Base-by-base conservation (phyloP, 2,329 filamentous ascomycete genomes). In the Talaromyces sp. region DNA sequence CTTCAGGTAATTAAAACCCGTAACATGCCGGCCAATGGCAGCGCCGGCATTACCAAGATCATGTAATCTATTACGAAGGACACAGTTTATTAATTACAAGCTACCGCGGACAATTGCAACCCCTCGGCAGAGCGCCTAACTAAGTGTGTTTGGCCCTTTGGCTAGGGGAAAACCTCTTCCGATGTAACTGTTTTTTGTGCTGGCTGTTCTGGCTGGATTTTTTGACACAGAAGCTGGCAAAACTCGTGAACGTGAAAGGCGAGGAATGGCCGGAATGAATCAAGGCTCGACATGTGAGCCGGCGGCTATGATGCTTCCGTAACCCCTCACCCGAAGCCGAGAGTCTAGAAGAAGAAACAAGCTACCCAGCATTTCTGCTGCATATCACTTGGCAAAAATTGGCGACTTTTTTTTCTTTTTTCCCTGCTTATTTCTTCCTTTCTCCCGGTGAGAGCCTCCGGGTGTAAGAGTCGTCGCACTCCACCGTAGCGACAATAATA, bases 1-100 rank as follows among this genome's bases (percentile, higher is more conserved):
- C 13, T 47, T 9, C 44, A 47, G 19, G 44, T 15, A 47, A 47
- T 25, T 25, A 47, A 25, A 22, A 22, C n/a, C 44, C 32, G 54
- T 27, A 28, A 19, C 27, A 11, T 56, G 15, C 27, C 28, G 36
- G 42, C 61, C 61, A 63, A 63, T 59, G 25, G 53, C 19, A 47
- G 13, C 2, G 36, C 47, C 5, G 36, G 32, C 55, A 63, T 63
- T 63, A 47, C 49, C 51, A 47, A 56, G 49, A 22, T 25, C n/a
- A n/a, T 9, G 52, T 55, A 55, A 30, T 55, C 25, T 30, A 36
- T 32, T 55, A 55, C 52, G 25, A 13, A 53, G 4, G 13, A 42
- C 36, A 13, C 15, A 17, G 17, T n/a, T 44, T 17, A 15, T 17
- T 47, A 4, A 25, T 17, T 22, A 19, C 44, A 8, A 44, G 44